phyloP scores from a whole-genome alignment of 2,329 filamentous ascomycete species.

The Ophioceras dolichostomum region DNA sequence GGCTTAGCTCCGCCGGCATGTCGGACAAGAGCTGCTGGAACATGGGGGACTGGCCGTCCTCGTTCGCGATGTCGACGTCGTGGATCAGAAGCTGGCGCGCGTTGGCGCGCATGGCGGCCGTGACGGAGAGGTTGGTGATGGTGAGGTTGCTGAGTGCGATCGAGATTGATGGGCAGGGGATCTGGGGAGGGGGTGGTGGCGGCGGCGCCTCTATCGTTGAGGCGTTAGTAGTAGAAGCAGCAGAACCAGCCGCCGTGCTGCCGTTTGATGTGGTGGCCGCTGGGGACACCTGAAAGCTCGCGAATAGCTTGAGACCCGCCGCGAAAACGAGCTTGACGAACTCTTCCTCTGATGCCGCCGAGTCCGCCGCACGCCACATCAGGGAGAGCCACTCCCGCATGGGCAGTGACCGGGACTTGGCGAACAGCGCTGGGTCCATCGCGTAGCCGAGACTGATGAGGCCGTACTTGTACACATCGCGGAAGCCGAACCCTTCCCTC shows the following conservation, averaged over 20 bases:
- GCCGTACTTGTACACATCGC: constrained; percentile 5
- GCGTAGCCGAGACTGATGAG: constrained; percentile 4
- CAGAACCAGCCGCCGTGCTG: too few relatives aligned
- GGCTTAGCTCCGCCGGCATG: neutral
- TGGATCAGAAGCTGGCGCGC: constrained; percentile 3
- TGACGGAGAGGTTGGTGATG: constrained; percentile 3
- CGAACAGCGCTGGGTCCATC: constrained; percentile 1
- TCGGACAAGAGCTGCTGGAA: neutral
- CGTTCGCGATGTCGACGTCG: neutral
- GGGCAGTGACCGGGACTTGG: constrained; percentile 1
- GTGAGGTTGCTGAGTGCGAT: neutral
- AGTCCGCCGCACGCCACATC: neutral
- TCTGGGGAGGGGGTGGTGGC: neutral
- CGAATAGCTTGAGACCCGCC: constrained; percentile 1
- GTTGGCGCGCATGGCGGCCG: constrained; percentile 3
- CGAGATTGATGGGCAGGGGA: neutral
- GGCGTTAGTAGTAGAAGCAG: too few relatives aligned
- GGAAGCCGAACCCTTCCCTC: constrained; percentile 3
- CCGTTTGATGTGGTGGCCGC: too few relatives aligned
- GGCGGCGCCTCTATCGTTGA: neutral
- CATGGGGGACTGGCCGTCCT: constrained; percentile 3
- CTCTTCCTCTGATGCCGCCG: too few relatives aligned
- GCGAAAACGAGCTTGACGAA: neutral
- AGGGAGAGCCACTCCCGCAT: constrained; percentile 1
- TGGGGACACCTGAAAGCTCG: constrained; percentile 1